Percentiles rank a stretch among this genome's conserved stretches.
phyloP scores from a whole-genome alignment of 192 early-diverging fungal genomes.

The Coemansia sp. region DNA sequence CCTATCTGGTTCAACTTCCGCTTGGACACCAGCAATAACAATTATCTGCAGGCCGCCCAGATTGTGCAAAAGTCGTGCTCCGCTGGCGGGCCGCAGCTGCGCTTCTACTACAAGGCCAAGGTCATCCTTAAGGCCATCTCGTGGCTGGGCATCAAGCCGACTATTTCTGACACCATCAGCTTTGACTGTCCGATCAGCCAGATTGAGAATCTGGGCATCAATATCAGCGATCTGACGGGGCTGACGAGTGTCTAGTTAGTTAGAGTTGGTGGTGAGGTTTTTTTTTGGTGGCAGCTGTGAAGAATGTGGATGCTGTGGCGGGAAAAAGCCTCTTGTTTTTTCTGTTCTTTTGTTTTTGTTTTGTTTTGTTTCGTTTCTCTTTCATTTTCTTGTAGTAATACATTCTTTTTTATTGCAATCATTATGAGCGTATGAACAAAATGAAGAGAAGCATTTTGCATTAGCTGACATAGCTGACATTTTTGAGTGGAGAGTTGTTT shows the following conservation, averaged over 20 bases:
- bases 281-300: neutral
- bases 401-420: no score
- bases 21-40: conserved; percentile 40
- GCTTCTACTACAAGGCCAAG: conserved; percentile 53
- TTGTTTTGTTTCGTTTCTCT: no score
- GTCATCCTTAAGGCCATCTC: conserved; percentile 50
- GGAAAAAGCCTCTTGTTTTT: neutral
- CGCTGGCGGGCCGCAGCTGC: conserved; percentile 32
- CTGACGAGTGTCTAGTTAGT: neutral
- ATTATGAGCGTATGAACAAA: no score
- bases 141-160: conserved; percentile 57
- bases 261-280: neutral
- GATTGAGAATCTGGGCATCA: conserved; percentile 49
- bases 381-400: no score
- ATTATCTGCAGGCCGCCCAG: conserved; percentile 38
- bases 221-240: conserved; percentile 45
- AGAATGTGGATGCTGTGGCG: no score
- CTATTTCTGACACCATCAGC: conserved; percentile 44
- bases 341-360: neutral
- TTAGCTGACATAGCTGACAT: no score
- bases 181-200: conserved; percentile 52
- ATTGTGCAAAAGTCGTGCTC: conserved; percentile 44
- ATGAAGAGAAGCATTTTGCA: no score
- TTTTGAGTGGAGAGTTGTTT: no score
- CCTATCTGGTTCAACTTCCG: conserved; percentile 51